Base-by-base conservation (phyloP, 169 alveolate species). In the Plasmodium billcollinsi region DNA sequence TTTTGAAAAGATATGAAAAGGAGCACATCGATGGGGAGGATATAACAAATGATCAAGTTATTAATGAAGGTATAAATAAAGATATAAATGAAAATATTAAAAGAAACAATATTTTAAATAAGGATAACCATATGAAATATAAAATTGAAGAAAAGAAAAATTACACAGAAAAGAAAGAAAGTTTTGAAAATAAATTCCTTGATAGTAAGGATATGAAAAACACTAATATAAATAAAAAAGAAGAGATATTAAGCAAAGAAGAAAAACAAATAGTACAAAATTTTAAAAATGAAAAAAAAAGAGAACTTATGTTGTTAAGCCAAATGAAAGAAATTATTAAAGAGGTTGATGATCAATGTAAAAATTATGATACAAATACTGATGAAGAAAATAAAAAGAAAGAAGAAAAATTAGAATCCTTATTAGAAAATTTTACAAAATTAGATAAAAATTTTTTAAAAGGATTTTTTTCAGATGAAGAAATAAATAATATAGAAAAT, bases 361-460 rank as follows among this genome's bases (percentile, higher is more conserved):
- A 62, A 71, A 85, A 85, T 54, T 85, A 70, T 52, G 76, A 85
- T 2, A 21, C 59, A n/a, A 24, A 62, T 50, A 67, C 90, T 15
- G 90, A 85, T 43, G 86, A 71, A 2, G 74, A 85, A 71, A 85
- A 72, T 85, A 58, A 47, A 59, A 67, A 58, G 26, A 85, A 71
- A 52, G 92, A 85, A 71, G 75, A 85, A 85, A 85, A 85, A n/a
- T 56, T 85, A 65, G 92, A 85, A 85, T 39, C 92, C 2, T 70
- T 85, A n/a, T 59, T 85, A 50, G 92, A 85, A 85, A 85, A 85
- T n/a, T 85, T 85, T 66, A 85, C 92, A 20, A 85, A 85, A 71
- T 70, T 85, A 66, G 92, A 85, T 47, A 85, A 71, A 59, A 85
- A 61, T 15, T 85, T 71, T 26, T 61, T 85, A 66, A 85, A 65